Conservation (phyloP, 805 yeast species). For the Scheffersomyces lignosus region DNA sequence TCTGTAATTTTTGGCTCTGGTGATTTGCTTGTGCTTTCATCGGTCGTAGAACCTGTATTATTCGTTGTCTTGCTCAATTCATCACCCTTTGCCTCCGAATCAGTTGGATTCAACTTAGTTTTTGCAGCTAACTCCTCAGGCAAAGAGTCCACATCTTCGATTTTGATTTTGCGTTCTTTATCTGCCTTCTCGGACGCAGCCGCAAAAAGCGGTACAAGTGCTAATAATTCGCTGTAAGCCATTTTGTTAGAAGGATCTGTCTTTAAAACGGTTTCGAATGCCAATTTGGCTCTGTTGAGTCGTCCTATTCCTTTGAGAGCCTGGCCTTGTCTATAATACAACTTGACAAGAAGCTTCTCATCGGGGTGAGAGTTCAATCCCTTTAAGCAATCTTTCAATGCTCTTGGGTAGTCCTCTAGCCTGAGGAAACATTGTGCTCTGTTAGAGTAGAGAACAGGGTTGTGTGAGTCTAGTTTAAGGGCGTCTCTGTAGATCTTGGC, state of each 20-base stretch:
- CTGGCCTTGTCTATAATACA: constrained; percentile 51
- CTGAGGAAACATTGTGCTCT: constrained; percentile 66
- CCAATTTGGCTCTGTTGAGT: constrained; percentile 20
- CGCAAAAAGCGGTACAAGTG: constrained; percentile 6
- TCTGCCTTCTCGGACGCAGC: no score
- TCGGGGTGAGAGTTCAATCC: constrained; percentile 44
- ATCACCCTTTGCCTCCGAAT: not conserved
- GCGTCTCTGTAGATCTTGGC: constrained; percentile 57
- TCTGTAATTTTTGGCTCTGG: not conserved
- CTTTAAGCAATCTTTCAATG: constrained; percentile 47
- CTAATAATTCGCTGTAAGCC: constrained; percentile 37
- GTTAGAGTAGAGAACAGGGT: constrained; percentile 64
- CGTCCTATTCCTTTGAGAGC: constrained; percentile 34
- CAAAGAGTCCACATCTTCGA: constrained; percentile 43
- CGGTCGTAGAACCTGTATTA: not conserved
- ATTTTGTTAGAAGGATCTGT: constrained; percentile 43
- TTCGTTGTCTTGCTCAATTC: not conserved
- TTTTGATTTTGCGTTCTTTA: constrained; percentile 7
- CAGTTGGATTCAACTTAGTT: not conserved
- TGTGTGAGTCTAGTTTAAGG: constrained; percentile 44
- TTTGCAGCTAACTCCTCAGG: constrained; percentile 33
- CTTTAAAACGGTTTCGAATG: constrained; percentile 36
- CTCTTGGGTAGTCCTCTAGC: constrained; percentile 47
- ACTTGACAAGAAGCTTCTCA: constrained; percentile 41
- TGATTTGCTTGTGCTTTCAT: not conserved